Percentiles rank a stretch among this genome's conserved stretches.
Conservation (phyloP, 2,329 filamentous ascomycete species). For the Claviceps sp. region DNA sequence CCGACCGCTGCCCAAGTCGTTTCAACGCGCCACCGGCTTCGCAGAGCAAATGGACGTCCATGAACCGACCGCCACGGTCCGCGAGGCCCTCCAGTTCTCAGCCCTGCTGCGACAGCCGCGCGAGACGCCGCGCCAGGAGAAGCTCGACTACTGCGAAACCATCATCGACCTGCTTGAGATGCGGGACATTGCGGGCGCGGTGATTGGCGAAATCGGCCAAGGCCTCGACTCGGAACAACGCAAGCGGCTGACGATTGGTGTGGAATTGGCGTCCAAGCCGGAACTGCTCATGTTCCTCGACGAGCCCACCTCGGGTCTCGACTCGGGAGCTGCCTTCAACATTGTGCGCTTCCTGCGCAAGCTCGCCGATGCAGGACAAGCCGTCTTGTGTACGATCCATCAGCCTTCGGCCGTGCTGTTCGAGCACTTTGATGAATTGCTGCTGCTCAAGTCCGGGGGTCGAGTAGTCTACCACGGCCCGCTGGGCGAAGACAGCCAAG, state of each 20-base stretch:
- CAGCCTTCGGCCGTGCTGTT: constrained; percentile 44
- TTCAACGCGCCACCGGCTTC: constrained; percentile 68
- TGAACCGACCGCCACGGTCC: constrained; percentile 50
- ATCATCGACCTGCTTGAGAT: constrained; percentile 59
- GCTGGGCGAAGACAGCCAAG: constrained; percentile 33
- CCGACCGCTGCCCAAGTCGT: constrained; percentile 54
- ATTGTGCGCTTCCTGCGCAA: constrained; percentile 49
- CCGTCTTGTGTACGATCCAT: constrained; percentile 47
- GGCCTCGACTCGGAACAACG: constrained; percentile 49
- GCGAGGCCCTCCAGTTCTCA: constrained; percentile 53
- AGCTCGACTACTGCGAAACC: constrained; percentile 54
- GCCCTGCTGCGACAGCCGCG: constrained; percentile 49
- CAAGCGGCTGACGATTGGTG: constrained; percentile 42
- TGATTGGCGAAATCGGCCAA: constrained; percentile 43
- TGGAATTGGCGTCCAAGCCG: constrained; percentile 43
- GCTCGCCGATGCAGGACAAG: constrained; percentile 44
- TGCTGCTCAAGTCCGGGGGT: constrained; percentile 40
- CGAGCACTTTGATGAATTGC: constrained; percentile 41
- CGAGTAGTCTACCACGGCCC: constrained; percentile 41
- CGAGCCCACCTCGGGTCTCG: constrained; percentile 45
- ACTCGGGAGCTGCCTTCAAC: constrained; percentile 45
- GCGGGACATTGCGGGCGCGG: constrained; percentile 50
- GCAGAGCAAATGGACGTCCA: constrained; percentile 54
- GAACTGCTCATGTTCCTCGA: constrained; percentile 52
- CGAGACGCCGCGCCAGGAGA: constrained; percentile 44